Percentiles rank a stretch among this genome's conserved stretches.
These are phyloP conservation scores for Solanum sparsipilum DNA, from an alignment of 257 asterid genomes.

Conservation along the genomic window DNA sequence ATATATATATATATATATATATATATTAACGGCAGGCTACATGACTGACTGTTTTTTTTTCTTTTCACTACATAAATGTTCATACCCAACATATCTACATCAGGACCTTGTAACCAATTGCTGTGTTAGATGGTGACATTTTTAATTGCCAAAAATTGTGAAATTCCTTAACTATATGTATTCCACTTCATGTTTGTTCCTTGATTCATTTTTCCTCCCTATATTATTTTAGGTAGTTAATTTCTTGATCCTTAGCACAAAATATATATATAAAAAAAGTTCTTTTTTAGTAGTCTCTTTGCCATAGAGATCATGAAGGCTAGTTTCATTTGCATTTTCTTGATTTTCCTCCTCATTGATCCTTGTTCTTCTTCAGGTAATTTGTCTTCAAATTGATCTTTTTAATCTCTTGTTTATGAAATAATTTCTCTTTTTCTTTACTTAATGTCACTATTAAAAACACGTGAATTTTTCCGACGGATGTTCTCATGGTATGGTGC, in stretches of 20 bases:
- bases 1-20: background rate
- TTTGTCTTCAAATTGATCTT: background rate
- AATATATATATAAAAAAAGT: background rate
- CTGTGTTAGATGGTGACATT: slow-evolving; percentile 3
- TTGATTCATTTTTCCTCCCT: background rate
- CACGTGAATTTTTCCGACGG: background rate
- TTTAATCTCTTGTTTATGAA: background rate
- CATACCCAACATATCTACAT: slow-evolving; percentile 1
- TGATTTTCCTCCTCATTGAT: slow-evolving; percentile 5
- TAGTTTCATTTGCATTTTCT: background rate
- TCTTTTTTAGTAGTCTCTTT: background rate
- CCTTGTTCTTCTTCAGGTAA: slow-evolving; percentile 26
- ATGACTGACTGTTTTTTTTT: background rate
- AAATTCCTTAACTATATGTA: background rate
- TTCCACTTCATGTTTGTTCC: background rate
- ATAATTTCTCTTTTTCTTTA: background rate
- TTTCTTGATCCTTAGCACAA: background rate
- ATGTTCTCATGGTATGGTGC: background rate
- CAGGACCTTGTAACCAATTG: slow-evolving; percentile 1
- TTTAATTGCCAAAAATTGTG: slow-evolving; percentile 1
- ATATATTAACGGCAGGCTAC: background rate
- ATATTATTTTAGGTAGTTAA: background rate
- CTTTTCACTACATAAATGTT: slow-evolving; percentile 4
- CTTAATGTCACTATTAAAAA: background rate
- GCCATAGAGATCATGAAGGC: slow-evolving; percentile 24